These are phyloP conservation scores for Globisporangium nodosum DNA, from an alignment of 352 stramenopile species.

Conservation along the genomic window DNA sequence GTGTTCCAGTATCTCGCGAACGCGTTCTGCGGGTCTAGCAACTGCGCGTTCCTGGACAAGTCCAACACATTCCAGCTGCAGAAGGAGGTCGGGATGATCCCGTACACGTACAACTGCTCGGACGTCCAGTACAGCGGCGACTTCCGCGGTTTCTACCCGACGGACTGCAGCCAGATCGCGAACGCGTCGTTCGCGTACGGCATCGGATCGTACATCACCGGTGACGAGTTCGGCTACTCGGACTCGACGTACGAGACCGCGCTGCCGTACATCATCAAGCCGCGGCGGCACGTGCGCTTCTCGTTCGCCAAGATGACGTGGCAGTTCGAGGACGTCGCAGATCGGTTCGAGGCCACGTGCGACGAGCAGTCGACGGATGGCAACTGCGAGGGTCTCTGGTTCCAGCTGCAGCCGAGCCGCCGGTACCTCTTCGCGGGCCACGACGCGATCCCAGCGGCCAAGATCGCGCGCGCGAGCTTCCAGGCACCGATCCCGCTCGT, in stretches of 20 bases:
- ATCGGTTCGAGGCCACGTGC: slow-evolving; percentile 32
- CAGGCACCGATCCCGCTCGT: slow-evolving; percentile 36
- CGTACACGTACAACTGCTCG: slow-evolving; percentile 21
- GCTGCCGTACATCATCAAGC: slow-evolving; percentile 25
- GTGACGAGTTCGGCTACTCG: slow-evolving; percentile 24
- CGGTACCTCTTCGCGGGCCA: slow-evolving; percentile 37
- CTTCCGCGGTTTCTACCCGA: slow-evolving; percentile 32
- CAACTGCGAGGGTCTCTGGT: slow-evolving; percentile 31
- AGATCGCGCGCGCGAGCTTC: slow-evolving; percentile 25
- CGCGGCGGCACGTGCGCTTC: slow-evolving; percentile 33
- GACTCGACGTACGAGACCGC: slow-evolving; percentile 9
- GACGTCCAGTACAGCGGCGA: slow-evolving; percentile 35
- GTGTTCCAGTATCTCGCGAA: slow-evolving; percentile 19
- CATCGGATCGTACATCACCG: slow-evolving; percentile 31
- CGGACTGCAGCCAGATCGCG: slow-evolving; percentile 16
- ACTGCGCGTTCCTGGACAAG: slow-evolving; percentile 30
- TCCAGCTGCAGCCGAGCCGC: slow-evolving; percentile 33
- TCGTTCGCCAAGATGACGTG: slow-evolving; percentile 37
- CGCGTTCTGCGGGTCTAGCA: slow-evolving; percentile 25
- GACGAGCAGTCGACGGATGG: slow-evolving; percentile 12
- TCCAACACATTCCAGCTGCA: slow-evolving; percentile 27
- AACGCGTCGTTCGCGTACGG: slow-evolving; percentile 21
- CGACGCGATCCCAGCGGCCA: slow-evolving; percentile 19
- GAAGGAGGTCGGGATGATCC: slow-evolving; percentile 29
- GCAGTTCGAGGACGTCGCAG: slow-evolving; percentile 20